Evolutionary conservation across 495 filamentous ascomycete genomes (phyloP).

Genomic region (Lichenothelia convexa): DNA sequence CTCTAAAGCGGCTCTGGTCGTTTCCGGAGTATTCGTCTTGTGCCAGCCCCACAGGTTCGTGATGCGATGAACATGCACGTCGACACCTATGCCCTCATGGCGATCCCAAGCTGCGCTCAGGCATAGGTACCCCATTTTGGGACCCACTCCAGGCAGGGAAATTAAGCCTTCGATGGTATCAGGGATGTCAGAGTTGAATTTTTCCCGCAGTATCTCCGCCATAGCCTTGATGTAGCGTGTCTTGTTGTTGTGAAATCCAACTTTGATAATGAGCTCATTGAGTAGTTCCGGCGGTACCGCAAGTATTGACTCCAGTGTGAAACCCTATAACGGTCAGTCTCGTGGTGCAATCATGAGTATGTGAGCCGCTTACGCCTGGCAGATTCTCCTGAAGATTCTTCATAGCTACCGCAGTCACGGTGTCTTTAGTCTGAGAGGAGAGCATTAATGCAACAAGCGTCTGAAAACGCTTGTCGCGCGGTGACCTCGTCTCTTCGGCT

Average conservation of each 20-base stretch:
- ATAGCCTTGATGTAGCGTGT: constrained; percentile 72
- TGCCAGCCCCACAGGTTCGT: constrained; percentile 95
- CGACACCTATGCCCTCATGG: constrained; percentile 44
- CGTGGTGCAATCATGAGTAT: not conserved
- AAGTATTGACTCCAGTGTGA: constrained; percentile 68
- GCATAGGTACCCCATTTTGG: constrained; percentile 94
- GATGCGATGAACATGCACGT: constrained; percentile 66
- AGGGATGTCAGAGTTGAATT: constrained; percentile 63
- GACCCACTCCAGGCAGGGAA: constrained; percentile 76
- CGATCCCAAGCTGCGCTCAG: constrained; percentile 52
- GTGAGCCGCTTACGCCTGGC: constrained; percentile 24
- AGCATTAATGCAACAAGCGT: constrained; percentile 89
- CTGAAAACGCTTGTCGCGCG: constrained; percentile 64
- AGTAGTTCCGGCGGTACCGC: constrained; percentile 47
- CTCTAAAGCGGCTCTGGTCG: constrained; percentile 61
- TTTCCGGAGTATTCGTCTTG: constrained; percentile 66
- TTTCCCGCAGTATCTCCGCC: constrained; percentile 52
- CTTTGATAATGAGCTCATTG: constrained; percentile 62
- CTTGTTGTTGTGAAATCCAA: constrained; percentile 95
- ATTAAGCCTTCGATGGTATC: constrained; percentile 59
- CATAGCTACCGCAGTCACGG: constrained; percentile 78
- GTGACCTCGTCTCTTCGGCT: constrained; percentile 31
- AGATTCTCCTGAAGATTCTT: constrained; percentile 56
- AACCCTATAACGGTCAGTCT: too few relatives aligned
- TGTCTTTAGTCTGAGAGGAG: constrained; percentile 92